Conservation (phyloP, 169 alveolate genomes). For the Eimeria tenella region DNA sequence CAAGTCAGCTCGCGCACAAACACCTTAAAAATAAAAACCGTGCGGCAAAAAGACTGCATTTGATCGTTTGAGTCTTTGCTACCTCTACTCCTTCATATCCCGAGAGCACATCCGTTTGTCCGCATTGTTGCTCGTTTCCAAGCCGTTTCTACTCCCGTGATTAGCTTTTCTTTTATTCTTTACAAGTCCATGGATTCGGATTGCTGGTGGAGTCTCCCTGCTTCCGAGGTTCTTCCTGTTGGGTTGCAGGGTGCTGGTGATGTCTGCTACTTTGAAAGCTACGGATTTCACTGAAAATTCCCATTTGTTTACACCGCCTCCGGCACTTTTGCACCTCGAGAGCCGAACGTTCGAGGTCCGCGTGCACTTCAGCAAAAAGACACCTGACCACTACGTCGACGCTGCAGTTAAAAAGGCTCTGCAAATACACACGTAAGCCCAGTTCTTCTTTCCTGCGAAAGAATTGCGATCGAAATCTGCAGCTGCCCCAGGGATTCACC, state of each 20-base stretch:
- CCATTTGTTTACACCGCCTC: slow-evolving; percentile 90
- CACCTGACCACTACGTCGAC: slow-evolving; percentile 92
- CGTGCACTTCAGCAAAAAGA: slow-evolving; percentile 90
- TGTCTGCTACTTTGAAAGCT: slow-evolving; percentile 99
- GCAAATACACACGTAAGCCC: slow-evolving; percentile 81
- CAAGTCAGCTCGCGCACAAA: slow-evolving; percentile 45
- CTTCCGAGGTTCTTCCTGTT: not conserved
- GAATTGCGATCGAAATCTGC: too few species aligned
- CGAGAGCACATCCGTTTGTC: not conserved
- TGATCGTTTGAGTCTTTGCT: not conserved
- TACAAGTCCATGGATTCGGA: not conserved
- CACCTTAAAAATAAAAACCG: not conserved
- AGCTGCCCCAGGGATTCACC: too few species aligned
- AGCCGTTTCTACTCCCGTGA: slow-evolving; percentile 1
- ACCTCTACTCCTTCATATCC: not conserved
- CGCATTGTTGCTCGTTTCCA: too few species aligned
- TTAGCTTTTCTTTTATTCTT: not conserved
- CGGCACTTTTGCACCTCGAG: slow-evolving; percentile 92
- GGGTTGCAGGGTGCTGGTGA: slow-evolving; percentile 94
- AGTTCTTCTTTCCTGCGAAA: not conserved
- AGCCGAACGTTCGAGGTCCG: slow-evolving; percentile 95
- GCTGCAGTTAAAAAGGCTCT: slow-evolving; percentile 91
- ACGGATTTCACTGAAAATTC: slow-evolving; percentile 94
- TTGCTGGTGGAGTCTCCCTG: not conserved
- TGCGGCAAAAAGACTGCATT: not conserved